These are phyloP conservation scores for Boletus patriciae DNA, from an alignment of 768 basidiomycete genomes.

Conservation along the genomic window DNA sequence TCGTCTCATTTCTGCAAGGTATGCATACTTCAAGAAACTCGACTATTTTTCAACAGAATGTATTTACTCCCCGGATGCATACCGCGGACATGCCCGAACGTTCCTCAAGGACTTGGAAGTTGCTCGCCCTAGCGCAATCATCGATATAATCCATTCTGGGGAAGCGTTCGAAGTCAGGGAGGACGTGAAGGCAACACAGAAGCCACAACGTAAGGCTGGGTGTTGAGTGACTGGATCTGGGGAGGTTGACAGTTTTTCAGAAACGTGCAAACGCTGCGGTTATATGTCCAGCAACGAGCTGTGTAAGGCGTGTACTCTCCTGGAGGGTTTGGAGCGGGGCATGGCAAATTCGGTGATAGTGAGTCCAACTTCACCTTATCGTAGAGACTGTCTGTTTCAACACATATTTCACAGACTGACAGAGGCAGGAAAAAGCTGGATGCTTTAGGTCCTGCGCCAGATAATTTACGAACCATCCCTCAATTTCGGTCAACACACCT, in stretches of 20 bases:
- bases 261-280: constrained; percentile 88
- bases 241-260: constrained; percentile 39
- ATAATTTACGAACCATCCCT: constrained; percentile 77
- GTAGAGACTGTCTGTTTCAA: neutral
- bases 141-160: constrained; percentile 96
- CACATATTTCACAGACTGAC: constrained; percentile 57
- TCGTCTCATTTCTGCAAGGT: constrained; percentile 52
- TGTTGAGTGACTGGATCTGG: neutral
- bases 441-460: constrained; percentile 56
- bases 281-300: constrained; percentile 96
- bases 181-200: constrained; percentile 81
- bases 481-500: constrained; percentile 53
- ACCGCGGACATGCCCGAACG: constrained; percentile 91
- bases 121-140: constrained; percentile 90
- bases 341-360: constrained; percentile 65
- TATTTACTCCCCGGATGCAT: constrained; percentile 98
- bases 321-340: constrained; percentile 89
- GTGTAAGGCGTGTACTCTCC: constrained; percentile 90
- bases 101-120: constrained; percentile 97
- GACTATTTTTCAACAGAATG: constrained; percentile 99
- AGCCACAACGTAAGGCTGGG: constrained; percentile 70
- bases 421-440: constrained; percentile 63
- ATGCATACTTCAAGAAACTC: constrained; percentile 98
- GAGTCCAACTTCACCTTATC: constrained; percentile 27
- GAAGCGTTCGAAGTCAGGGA: constrained; percentile 88